These are phyloP conservation scores for Astrothelium subdiscretum DNA, from an alignment of 495 filamentous ascomycete genomes.

Conservation along the genomic window DNA sequence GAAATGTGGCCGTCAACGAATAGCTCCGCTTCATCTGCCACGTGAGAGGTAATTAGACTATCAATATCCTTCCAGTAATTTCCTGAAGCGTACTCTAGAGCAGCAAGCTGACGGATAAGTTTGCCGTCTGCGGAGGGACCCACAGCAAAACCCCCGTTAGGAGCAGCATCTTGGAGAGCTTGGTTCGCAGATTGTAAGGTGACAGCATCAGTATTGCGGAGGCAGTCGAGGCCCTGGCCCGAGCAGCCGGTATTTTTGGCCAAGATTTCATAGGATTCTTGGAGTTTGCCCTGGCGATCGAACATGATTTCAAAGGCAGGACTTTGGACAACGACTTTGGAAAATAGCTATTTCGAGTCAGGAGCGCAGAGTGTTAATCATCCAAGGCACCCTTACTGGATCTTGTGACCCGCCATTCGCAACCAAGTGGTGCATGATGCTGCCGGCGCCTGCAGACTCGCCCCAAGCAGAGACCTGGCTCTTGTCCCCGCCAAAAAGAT, in stretches of 20 bases:
- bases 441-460: background rate
- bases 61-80: background rate
- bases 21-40: background rate
- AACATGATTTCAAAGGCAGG: background rate
- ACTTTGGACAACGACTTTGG: background rate
- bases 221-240: background rate
- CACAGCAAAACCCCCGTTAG: background rate
- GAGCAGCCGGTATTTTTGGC: background rate
- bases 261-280: background rate
- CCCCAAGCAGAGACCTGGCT: background rate
- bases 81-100: background rate
- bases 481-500: background rate
- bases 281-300: background rate
- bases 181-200: background rate
- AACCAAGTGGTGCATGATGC: background rate
- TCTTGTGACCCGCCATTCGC: background rate
- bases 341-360: background rate
- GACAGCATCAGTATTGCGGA: background rate
- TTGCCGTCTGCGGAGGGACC: background rate
- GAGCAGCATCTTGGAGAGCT: background rate
- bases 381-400: background rate
- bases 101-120: background rate
- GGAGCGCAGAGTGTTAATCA: background rate
- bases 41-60: background rate
- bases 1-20: background rate